phyloP scores from a whole-genome alignment of 768 basidiomycete species.

The Boletus reticuloceps region DNA sequence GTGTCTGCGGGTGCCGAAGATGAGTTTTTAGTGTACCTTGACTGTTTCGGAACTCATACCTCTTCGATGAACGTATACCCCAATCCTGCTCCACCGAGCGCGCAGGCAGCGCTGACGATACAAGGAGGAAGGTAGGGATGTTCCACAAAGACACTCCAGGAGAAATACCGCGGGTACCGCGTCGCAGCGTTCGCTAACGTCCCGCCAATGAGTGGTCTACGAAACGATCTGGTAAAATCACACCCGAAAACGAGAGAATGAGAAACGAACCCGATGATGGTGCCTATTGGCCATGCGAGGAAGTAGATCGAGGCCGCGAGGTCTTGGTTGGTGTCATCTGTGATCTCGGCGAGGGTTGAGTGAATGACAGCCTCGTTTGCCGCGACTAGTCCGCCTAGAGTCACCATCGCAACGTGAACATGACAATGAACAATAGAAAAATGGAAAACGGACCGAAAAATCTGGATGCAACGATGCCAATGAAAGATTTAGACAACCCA shows the following conservation, averaged over 20 bases:
- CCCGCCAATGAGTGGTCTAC: slow-evolving; percentile 19
- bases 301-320: slow-evolving; percentile 57
- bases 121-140: slow-evolving; percentile 21
- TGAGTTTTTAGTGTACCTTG: not conserved
- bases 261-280: slow-evolving; percentile 48
- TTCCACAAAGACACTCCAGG: slow-evolving; percentile 10
- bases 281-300: slow-evolving; percentile 54
- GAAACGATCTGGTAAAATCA: not conserved
- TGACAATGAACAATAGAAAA: not conserved
- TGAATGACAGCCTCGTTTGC: slow-evolving; percentile 63
- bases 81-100: slow-evolving; percentile 5
- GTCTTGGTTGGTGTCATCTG: slow-evolving; percentile 60
- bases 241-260: not conserved
- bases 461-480: slow-evolving; percentile 47
- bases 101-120: slow-evolving; percentile 7
- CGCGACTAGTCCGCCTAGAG: slow-evolving; percentile 52
- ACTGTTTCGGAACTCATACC: slow-evolving; percentile 3
- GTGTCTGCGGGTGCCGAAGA: not conserved
- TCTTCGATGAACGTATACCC: slow-evolving; percentile 21
- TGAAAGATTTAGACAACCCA: slow-evolving; percentile 54
- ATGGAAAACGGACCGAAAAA: slow-evolving; percentile 41
- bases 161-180: slow-evolving; percentile 4
- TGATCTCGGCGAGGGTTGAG: slow-evolving; percentile 58
- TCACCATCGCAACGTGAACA: not conserved
- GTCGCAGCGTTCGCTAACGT: slow-evolving; percentile 17